Base-by-base conservation (phyloP, 2,329 filamentous ascomycete species). In the Chaetomium olivaceum region DNA sequence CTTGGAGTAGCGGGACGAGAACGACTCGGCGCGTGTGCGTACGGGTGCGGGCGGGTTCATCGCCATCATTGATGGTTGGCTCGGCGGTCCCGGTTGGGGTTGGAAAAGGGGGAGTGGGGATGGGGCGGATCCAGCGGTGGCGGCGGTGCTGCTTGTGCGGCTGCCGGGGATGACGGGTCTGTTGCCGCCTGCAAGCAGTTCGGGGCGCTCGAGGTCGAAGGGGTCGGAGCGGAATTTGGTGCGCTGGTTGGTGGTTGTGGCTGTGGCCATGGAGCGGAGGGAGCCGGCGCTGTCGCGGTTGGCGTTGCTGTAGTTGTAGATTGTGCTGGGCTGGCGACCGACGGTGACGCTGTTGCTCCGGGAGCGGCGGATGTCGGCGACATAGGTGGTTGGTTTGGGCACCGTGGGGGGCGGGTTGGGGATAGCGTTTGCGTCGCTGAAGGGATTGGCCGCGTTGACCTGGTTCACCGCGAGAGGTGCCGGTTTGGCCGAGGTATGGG, bases 141-240 rank as follows among this genome's bases (percentile, higher is more conserved):
- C 73, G 12, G 69, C 71, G 8, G 71, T 72, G 67, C 73, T 74
- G 67, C 69, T 69, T 59, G 70, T 73, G 64, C 73, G 73, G 64
- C 73, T 73, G 76, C 21, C 52, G 59, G 7, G 73, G 36, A 14
- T 57, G 73, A 5, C 14, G 14, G 39, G 39, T 43, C 58, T 39
- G 25, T 56, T 61, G 56, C 71, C 71, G 19, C 74, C 71, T 54
- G 71, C 71, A 3, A 81, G 76, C 7, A 83, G 75, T 71, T 85
- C 79, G 39, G 83, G 79, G 52, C 80, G 75, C 72, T 89, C 87
- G n/a, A 89, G 79, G 69, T 89, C 87, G 71, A 89, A 89, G 1
- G 86, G 87, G 69, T 89, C 86, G 1, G 86, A 88, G 54, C 86
- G 84, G 73, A 87, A 86, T 71, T 85, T 86, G 71, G 83, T 83